phyloP scores from a whole-genome alignment of 2,329 filamentous ascomycete species.

The Domatiomyces catenatus region DNA sequence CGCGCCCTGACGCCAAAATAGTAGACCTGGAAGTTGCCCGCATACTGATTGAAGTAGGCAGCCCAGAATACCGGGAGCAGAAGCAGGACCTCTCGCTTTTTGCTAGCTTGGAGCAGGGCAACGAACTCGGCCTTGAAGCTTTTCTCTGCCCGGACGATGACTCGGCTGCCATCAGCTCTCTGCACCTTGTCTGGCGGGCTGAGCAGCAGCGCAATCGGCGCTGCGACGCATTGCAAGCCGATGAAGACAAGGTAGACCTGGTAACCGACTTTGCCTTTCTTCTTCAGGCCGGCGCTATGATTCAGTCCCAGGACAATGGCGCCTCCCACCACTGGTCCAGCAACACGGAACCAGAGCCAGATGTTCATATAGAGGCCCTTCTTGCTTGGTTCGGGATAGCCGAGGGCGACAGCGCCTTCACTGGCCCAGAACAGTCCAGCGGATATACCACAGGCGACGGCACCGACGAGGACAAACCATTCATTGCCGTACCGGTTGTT shows the following conservation, averaged over 20 bases:
- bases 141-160: conserved; percentile 42
- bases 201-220: conserved; percentile 46
- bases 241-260: conserved; percentile 55
- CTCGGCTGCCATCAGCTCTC: conserved; percentile 47
- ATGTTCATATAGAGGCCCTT: conserved; percentile 50
- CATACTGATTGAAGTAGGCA: conserved; percentile 44
- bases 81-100: conserved; percentile 46
- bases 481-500: conserved; percentile 54
- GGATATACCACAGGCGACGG: conserved; percentile 51
- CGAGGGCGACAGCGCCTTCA: conserved; percentile 55
- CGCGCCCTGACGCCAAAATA: conserved; percentile 57
- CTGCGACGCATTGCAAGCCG: conserved; percentile 32
- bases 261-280: conserved; percentile 49
- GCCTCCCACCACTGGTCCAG: conserved; percentile 54
- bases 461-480: conserved; percentile 54
- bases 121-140: conserved; percentile 44
- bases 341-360: conserved; percentile 47
- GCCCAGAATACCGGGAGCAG: conserved; percentile 55
- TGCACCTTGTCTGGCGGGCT: conserved; percentile 47
- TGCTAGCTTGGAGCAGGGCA: conserved; percentile 41
- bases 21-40: conserved; percentile 43
- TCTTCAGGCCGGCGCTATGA: conserved; percentile 33
- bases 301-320: conserved; percentile 57
- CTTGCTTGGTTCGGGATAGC: conserved; percentile 55
- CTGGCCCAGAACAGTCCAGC: conserved; percentile 63